A percentile compares a stretch with the other conserved stretches of the same genome.
These are phyloP conservation scores for Hyphopichia homilentoma DNA, from an alignment of 805 yeast species.

Conservation along the genomic window DNA sequence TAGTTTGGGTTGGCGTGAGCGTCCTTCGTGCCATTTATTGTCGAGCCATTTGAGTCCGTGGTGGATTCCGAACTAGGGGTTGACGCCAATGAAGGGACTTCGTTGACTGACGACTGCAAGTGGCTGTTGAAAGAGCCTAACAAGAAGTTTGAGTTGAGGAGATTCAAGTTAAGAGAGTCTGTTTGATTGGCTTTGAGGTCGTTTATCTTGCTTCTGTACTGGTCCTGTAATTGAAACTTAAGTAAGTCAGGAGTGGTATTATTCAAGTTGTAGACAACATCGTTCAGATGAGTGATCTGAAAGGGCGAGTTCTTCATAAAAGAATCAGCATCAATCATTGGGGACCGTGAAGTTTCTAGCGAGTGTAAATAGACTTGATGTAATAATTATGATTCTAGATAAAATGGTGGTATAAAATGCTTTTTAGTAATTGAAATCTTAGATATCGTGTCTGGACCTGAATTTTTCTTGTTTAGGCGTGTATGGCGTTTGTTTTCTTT, in stretches of 20 bases:
- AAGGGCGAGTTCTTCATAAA: constrained; percentile 37
- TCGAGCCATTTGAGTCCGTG: constrained; percentile 12
- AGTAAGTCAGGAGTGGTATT: constrained; percentile 42
- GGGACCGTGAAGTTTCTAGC: no score
- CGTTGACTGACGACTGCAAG: constrained; percentile 28
- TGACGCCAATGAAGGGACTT: constrained; percentile 18
- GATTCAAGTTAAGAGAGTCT: constrained; percentile 9
- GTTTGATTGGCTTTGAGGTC: constrained; percentile 11
- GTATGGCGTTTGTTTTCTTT: no score
- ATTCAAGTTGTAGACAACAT: constrained; percentile 25
- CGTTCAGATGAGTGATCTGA: constrained; percentile 22
- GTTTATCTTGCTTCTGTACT: constrained; percentile 21
- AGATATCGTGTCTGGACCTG: no score
- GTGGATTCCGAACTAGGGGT: constrained; percentile 16
- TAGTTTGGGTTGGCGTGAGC: constrained; percentile 18
- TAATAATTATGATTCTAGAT: no score
- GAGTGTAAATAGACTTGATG: no score
- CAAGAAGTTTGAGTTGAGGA: constrained; percentile 19
- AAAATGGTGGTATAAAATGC: no score
- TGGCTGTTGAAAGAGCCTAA: constrained; percentile 31
- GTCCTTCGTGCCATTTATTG: constrained; percentile 12
- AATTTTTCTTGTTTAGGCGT: no score
- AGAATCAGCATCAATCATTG: constrained; percentile 37
- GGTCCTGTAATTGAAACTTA: constrained; percentile 42
- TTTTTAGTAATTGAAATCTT: no score